phyloP scores from a whole-genome alignment of 805 yeast genomes.

The Tetrapisispora iriomotensis region DNA sequence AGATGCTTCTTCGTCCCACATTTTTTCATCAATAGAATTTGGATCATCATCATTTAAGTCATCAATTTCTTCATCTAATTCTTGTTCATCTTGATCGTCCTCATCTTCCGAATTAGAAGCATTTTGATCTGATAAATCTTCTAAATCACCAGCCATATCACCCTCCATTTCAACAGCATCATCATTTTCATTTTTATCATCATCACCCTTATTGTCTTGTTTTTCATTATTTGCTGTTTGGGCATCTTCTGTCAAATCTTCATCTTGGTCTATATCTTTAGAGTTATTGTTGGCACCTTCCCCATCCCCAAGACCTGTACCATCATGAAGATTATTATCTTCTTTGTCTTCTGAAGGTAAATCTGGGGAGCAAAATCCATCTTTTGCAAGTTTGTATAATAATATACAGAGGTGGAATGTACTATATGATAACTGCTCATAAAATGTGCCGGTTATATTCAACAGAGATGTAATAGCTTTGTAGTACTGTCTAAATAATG shows the following conservation, averaged over 20 bases:
- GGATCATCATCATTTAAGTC: constrained; percentile 87
- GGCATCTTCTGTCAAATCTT: constrained; percentile 71
- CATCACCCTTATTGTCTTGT: constrained; percentile 46
- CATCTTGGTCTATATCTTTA: constrained; percentile 84
- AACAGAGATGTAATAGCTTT: constrained; percentile 38
- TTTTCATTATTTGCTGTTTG: constrained; percentile 68
- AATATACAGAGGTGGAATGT: constrained; percentile 47
- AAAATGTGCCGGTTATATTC: constrained; percentile 37
- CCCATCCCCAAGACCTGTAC: constrained; percentile 91
- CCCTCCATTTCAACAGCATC: constrained; percentile 93
- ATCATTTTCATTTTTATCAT: constrained; percentile 41
- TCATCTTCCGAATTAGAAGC: constrained; percentile 40
- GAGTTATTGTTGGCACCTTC: constrained; percentile 74
- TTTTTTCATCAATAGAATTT: constrained; percentile 88
- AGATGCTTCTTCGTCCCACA: constrained; percentile 92
- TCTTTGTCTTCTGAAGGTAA: constrained; percentile 53
- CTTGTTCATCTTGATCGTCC: constrained; percentile 56
- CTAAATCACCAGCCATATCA: constrained; percentile 91
- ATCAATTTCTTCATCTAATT: constrained; percentile 81
- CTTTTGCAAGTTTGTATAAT: constrained; percentile 52
- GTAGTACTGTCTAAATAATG: constrained; percentile 53
- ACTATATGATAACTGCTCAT: constrained; percentile 48
- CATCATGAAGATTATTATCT: constrained; percentile 65
- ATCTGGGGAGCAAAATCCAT: constrained; percentile 91
- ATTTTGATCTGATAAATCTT: constrained; percentile 65